Percentiles rank a stretch among this genome's conserved stretches.
phyloP scores from a whole-genome alignment of 2,329 filamentous ascomycete genomes.

The Talaromyces rugulosus region DNA sequence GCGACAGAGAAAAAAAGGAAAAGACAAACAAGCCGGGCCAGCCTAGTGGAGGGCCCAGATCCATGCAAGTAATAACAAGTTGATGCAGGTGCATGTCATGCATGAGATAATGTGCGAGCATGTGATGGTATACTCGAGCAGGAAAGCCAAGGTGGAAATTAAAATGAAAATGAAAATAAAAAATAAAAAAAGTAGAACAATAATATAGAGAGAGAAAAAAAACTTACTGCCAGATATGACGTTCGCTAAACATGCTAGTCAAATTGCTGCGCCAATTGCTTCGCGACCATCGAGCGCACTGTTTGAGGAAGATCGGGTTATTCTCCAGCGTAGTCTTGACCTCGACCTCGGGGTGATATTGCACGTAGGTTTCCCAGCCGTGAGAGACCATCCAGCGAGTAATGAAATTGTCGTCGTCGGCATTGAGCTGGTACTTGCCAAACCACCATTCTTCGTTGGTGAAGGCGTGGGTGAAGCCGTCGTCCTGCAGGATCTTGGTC shows the following conservation, averaged over 20 bases:
- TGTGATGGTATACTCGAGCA: background rate
- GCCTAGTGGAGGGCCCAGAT: background rate
- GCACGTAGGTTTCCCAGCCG: conserved; percentile 90
- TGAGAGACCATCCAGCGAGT: conserved; percentile 92
- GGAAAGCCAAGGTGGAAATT: background rate
- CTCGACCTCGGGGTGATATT: conserved; percentile 87
- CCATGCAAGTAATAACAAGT: background rate
- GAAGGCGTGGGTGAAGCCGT: conserved; percentile 82
- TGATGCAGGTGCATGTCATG: background rate
- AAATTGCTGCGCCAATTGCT: conserved; percentile 98
- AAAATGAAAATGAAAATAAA: background rate
- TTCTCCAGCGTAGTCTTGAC: conserved; percentile 91
- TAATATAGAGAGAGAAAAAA: conserved; percentile 10
- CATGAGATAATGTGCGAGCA: background rate
- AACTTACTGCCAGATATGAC: conserved; percentile 79
- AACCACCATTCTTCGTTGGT: conserved; percentile 81
- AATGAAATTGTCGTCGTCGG: conserved; percentile 97
- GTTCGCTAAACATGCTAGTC: conserved; percentile 80
- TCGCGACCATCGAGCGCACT: conserved; percentile 90
- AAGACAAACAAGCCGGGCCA: background rate
- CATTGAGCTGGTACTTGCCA: conserved; percentile 81
- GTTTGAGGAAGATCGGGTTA: conserved; percentile 81
- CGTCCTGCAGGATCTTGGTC: conserved; percentile 78
- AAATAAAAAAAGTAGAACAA: conserved; percentile 9
- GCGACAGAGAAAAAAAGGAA: background rate